A percentile compares a stretch with the other conserved stretches of the same genome.
Evolutionary conservation across 2,329 filamentous ascomycete species (phyloP).

Genomic region (Aquanectria penicillioides): DNA sequence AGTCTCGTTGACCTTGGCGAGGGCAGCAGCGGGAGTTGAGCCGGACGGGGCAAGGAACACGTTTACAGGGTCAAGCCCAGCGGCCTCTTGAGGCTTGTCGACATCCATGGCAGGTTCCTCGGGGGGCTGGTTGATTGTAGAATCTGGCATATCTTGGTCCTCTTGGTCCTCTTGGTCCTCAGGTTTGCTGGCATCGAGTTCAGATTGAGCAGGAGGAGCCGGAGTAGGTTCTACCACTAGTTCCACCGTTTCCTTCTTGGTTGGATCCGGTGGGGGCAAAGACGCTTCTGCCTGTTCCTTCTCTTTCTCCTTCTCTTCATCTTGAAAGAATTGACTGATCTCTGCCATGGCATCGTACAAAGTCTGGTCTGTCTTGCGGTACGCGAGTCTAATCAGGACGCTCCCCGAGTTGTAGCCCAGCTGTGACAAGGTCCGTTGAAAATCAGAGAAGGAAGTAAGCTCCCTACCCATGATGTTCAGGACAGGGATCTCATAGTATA

Average conservation of each 20-base stretch:
- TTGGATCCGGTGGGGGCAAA: constrained; percentile 18
- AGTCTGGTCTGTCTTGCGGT: constrained; percentile 79
- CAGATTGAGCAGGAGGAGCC: no score
- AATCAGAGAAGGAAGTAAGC: constrained; percentile 77
- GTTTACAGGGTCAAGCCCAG: constrained; percentile 64
- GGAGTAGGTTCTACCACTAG: no score
- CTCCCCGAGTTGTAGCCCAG: constrained; percentile 88
- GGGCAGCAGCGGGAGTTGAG: constrained; percentile 80
- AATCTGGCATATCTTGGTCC: constrained; percentile 7
- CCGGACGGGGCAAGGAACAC: constrained; percentile 83
- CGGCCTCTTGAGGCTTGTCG: constrained; percentile 27
- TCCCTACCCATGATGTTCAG: constrained; percentile 86
- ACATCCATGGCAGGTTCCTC: constrained; percentile 33
- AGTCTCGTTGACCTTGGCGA: constrained; percentile 72
- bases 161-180: constrained; percentile 13
- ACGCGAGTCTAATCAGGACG: constrained; percentile 80
- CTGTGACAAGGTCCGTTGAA: constrained; percentile 90
- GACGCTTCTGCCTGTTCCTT: constrained; percentile 6
- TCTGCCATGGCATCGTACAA: constrained; percentile 86
- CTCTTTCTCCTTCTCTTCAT: constrained; percentile 47
- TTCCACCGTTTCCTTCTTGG: constrained; percentile 20
- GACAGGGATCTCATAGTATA: constrained; percentile 89
- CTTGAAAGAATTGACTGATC: constrained; percentile 79
- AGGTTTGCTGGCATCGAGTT: no score
- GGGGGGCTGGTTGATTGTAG: constrained; percentile 31